Conservation (phyloP, 2,329 filamentous ascomycete genomes). For the Pseudocercospora ulei region DNA sequence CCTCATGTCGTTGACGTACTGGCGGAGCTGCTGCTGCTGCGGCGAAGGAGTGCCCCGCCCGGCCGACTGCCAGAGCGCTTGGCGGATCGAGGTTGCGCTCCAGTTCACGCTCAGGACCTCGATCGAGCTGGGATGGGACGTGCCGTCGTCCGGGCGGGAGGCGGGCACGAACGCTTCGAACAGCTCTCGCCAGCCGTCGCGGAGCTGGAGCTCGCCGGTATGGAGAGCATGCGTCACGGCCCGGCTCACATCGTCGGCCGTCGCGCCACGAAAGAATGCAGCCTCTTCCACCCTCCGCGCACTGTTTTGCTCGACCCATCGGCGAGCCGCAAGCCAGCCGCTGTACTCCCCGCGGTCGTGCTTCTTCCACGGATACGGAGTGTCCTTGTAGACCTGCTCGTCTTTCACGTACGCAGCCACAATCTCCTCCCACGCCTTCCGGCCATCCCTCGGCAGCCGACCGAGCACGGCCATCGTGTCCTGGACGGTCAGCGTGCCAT, state of each 20-base stretch:
- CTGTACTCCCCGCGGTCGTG: conserved; percentile 34
- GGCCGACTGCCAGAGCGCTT: conserved; percentile 17
- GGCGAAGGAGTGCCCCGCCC: conserved; percentile 1
- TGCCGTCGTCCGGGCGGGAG: conserved; percentile 1
- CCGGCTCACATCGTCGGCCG: conserved; percentile 27
- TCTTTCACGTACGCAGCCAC: conserved; percentile 39
- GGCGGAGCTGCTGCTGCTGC: conserved; percentile 10
- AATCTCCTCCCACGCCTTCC: conserved; percentile 33
- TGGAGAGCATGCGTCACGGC: conserved; percentile 29
- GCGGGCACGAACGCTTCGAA: conserved; percentile 23
- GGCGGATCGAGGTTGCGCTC: conserved; percentile 39
- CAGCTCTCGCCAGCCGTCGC: conserved; percentile 34
- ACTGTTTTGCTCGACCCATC: conserved; percentile 37
- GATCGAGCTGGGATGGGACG: conserved; percentile 18
- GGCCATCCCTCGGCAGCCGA: conserved; percentile 31
- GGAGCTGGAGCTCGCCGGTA: conserved; percentile 32
- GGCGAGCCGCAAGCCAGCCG: conserved; percentile 34
- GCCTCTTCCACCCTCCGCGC: conserved; percentile 36
- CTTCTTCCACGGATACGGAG: conserved; percentile 26
- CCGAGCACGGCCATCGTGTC: conserved; percentile 42
- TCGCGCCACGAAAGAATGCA: conserved; percentile 37
- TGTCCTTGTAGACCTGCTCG: conserved; percentile 31
- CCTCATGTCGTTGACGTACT: conserved; percentile 15
- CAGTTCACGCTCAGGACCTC: conserved; percentile 43
- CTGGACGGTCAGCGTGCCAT: conserved; percentile 40